Evolutionary conservation across 306 rosid species (phyloP), one percentile per base, ranked within the genome.

Genomic region (Casuarina cunninghamiana): DNA sequence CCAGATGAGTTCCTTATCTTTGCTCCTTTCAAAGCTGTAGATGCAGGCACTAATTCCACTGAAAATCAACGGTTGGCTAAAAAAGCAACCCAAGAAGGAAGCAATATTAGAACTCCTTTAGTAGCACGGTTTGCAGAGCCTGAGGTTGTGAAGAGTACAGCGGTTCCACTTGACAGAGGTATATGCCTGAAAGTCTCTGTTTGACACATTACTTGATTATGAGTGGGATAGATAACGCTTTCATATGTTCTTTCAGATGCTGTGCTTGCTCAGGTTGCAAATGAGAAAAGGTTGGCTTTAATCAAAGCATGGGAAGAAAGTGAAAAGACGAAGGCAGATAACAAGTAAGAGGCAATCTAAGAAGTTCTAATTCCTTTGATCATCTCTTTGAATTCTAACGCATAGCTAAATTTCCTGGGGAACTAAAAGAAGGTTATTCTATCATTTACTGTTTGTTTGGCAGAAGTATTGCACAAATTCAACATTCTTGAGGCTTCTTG

Each of bases 281-380:
- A 78, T 50, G 94, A 91, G 90, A 94, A 94, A 82, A 83, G 91
- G 82, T 57, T 91, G 83, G 94, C 98, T 78, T 84, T 91, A 21
- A 85, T 94, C 60, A 94, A 86, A 79, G 98, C 98, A 58, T 94
- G 98, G 98, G 98, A 91, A 79, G 97, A 94, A 79, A 91, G 91
- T 80, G 97, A 94, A 53, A 94, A 94, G 84, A 88, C 96, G 49
- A 91, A 84, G 75, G 89, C 88, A 37, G 97, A 90, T 70, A 94
- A 90, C 84, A 94, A 87, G 98, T 84, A 86, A 80, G 86, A n/a
- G 16, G 35, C 35, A 46, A 21, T 78, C 5, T 48, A 5, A 79
- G 75, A 69, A 6, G 74, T 60, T 85, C 63, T 71, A 57, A 43
- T 38, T 69, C 61, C 37, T 49, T 32, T 15, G 4, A 11, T 21